Base-by-base conservation (phyloP, 768 basidiomycete species). In the Mycena sanguinolenta region DNA sequence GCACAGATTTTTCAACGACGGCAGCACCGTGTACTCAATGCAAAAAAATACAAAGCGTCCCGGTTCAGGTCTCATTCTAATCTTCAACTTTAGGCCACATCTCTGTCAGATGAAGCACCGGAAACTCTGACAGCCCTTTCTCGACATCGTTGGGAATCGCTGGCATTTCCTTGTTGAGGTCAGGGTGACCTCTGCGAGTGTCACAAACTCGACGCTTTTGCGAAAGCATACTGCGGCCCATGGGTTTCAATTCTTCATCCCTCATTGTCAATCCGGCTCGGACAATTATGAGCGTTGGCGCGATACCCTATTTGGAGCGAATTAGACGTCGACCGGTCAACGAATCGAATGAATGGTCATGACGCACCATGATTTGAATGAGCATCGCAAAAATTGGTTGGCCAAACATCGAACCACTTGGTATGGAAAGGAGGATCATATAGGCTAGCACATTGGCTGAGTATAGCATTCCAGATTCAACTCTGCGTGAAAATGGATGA, bases 251-350 rank as follows among this genome's bases (percentile, higher is more conserved):
- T 42, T 58, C 19, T 58, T 44, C 30, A 49, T 54, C 39, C 69
- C 70, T 42, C 27, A 75, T 58, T 30, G 77, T 77, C n/a, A 77
- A 73, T 27, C 78, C 79, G 7, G 79, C 75, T 44, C 79, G 79
- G 3, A 79, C 78, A 68, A 80, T 79, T 30, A 80, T 79, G 54
- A 80, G 74, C 7, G 79, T 79, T 6, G 79, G 79, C 19, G 77
- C 78, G 30, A 80, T 80, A 17, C 77, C 78, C 79, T 80, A n/a
- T 6, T n/a, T n/a, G n/a, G n/a, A n/a, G 3, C n/a, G 19, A n/a
- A 34, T 21, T 21, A 2, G 21, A 32, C 9, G 30, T 21, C 3
- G 52, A 53, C 4, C 4, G 32, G 25, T 13, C 49, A 34, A 3
- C 23, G 57, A 52, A 52, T 14, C 14, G 27, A 67, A 34, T 6